Percentiles rank a stretch among this genome's conserved stretches.
These are phyloP conservation scores for Phytophthora europaea DNA, from an alignment of 352 stramenopile species.

Conservation along the genomic window DNA sequence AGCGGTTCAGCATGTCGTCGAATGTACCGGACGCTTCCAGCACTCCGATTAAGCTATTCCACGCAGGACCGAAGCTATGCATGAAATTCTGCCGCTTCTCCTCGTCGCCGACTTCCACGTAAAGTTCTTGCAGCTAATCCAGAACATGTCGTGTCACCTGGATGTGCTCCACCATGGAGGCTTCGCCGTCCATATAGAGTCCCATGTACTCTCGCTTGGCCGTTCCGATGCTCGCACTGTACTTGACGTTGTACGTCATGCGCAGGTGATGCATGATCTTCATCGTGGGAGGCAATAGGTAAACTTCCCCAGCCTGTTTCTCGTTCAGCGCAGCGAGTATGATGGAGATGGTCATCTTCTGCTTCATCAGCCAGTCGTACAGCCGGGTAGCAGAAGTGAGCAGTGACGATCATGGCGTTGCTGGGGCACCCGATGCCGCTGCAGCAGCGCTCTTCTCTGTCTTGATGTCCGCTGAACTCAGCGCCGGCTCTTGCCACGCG, in stretches of 20 bases:
- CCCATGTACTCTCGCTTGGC: neutral
- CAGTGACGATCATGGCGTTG: too few relatives aligned
- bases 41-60: constrained; percentile 17
- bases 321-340: too few relatives aligned
- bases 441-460: too few relatives aligned
- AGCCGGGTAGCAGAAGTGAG: too few relatives aligned
- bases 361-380: too few relatives aligned
- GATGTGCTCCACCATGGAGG: constrained; percentile 15
- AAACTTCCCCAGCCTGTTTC: too few relatives aligned
- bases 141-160: constrained; percentile 16
- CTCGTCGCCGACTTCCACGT: constrained; percentile 1
- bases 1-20: constrained; percentile 6
- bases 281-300: too few relatives aligned
- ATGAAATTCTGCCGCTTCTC: constrained; percentile 20
- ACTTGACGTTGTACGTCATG: neutral
- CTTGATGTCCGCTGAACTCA: too few relatives aligned
- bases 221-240: neutral
- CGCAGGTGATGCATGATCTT: too few relatives aligned
- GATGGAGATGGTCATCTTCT: too few relatives aligned
- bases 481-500: too few relatives aligned
- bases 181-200: neutral
- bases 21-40: constrained; percentile 1
- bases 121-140: constrained; percentile 18
- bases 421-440: too few relatives aligned
- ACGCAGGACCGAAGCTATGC: constrained; percentile 12